Percentiles rank a stretch among this genome's conserved stretches.
Evolutionary conservation across 2,329 filamentous ascomycete genomes (phyloP).

Genomic region (Scedosporium aurantiacum): DNA sequence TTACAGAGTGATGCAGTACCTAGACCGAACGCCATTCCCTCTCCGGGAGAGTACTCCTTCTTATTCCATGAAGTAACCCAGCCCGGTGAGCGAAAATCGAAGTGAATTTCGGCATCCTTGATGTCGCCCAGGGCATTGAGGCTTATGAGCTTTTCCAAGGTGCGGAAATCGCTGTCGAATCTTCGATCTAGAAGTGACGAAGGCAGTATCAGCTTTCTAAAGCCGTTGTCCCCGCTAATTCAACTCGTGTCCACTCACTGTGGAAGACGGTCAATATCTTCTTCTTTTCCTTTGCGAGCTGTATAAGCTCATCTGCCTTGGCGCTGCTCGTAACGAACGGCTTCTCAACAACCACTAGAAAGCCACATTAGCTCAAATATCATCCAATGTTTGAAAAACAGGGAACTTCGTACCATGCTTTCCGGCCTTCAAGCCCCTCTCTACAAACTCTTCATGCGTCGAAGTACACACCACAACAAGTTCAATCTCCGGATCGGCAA

Average conservation of each 20-base stretch:
- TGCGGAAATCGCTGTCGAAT: conserved; percentile 50
- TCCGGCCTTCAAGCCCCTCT: conserved; percentile 42
- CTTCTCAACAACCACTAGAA: conserved; percentile 50
- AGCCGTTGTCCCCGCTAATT: no score
- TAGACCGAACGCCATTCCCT: conserved; percentile 30
- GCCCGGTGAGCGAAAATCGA: conserved; percentile 39
- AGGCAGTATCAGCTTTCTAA: background rate
- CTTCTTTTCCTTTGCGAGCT: conserved; percentile 32
- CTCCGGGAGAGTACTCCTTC: conserved; percentile 23
- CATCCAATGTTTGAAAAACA: background rate
- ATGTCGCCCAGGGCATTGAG: conserved; percentile 46
- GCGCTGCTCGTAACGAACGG: conserved; percentile 49
- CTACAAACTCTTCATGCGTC: conserved; percentile 26
- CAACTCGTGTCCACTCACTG: conserved; percentile 26
- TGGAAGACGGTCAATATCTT: conserved; percentile 42
- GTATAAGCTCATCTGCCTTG: conserved; percentile 44
- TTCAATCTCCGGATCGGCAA: conserved; percentile 46
- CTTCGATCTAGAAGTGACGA: conserved; percentile 1
- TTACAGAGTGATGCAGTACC: conserved; percentile 15
- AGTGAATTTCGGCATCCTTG: conserved; percentile 55
- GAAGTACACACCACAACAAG: conserved; percentile 41
- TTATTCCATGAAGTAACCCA: conserved; percentile 24
- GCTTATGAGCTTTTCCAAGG: conserved; percentile 41
- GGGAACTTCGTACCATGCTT: conserved; percentile 36
- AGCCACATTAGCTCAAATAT: background rate